Base-by-base conservation (phyloP, 2,329 filamentous ascomycete genomes). In the Harringtonia aguacate region DNA sequence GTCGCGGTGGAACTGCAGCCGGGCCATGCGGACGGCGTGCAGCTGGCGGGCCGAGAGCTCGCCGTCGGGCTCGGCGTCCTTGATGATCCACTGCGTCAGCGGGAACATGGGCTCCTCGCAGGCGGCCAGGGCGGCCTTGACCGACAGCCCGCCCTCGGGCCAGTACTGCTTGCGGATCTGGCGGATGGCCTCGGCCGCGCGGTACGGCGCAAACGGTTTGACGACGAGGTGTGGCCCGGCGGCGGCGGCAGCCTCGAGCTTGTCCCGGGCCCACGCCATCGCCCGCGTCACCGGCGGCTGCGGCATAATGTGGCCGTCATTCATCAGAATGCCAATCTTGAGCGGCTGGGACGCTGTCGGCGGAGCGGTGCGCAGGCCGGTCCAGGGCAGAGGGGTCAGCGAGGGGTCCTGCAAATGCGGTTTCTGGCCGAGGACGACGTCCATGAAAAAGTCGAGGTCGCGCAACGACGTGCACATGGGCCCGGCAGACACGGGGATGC, bases 321-420 rank as follows among this genome's bases (percentile, higher is more conserved):
- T n/a, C 36, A 18, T 15, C 22, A 46, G 27, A 30, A 46, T 20
- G 35, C 44, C 44, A 27, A 46, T 17, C 18, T 36, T 35, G 30
- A 46, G 35, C 14, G 35, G 14, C 35, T 7, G 21, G 52, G 27
- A 3, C 18, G 5, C 17, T 0, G 52, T 34, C 75, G n/a, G n/a
- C n/a, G n/a, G n/a, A n/a, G n/a, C n/a, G n/a, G 61, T 1, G 75
- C 55, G 0, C 67, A 45, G 28, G 7, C 39, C 44, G 5, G 30
- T 40, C 44, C 44, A 86, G 0, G 81, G 81, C 1, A 86, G 64
- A 17, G 83, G 77, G 41, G 77, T 61, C 0, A 81, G 77, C 1
- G 79, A 61, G 0, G 82, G 81, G 56, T 86, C 82, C 68, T 67
- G 49, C 73, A 61, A 1, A 81, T 82, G 86, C 0, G 82, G 82